Evolutionary conservation across 2,329 filamentous ascomycete genomes (phyloP).

Genomic region (Penicillium sp.): DNA sequence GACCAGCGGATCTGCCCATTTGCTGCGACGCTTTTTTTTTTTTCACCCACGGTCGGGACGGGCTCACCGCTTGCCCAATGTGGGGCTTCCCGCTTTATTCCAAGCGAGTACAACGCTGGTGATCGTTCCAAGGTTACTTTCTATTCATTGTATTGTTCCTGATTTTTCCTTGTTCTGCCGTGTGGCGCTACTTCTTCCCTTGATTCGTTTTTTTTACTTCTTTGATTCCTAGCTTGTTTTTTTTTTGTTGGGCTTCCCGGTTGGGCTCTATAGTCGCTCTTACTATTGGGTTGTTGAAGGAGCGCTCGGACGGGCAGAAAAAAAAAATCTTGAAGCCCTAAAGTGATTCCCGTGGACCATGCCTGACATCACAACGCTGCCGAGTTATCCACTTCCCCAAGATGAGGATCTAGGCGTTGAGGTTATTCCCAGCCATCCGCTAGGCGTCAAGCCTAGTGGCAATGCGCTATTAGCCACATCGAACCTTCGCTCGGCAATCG

Average conservation of each 20-base stretch:
- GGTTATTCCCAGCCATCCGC: constrained; percentile 73
- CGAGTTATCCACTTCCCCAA: constrained; percentile 17
- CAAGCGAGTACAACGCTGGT: constrained; percentile 17
- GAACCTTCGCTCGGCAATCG: constrained; percentile 67
- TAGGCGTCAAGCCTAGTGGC: constrained; percentile 82
- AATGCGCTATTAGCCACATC: constrained; percentile 70
- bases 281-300: constrained; percentile 1
- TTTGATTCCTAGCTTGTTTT: background rate
- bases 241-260: background rate
- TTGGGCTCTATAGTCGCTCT: background rate
- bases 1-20: constrained; percentile 19
- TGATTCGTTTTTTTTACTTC: background rate
- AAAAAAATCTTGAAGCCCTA: constrained; percentile 24
- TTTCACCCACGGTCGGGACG: constrained; percentile 6
- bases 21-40: constrained; percentile 25
- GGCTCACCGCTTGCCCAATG: constrained; percentile 18
- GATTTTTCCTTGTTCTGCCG: constrained; percentile 1
- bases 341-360: constrained; percentile 22
- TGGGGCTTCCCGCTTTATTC: background rate
- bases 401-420: constrained; percentile 29
- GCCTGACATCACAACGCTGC: constrained; percentile 35
- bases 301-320: constrained; percentile 14
- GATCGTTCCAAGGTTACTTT: background rate
- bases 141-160: constrained; percentile 9
- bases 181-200: background rate